These are phyloP conservation scores for Halenospora varia DNA, from an alignment of 495 filamentous ascomycete species.

Conservation along the genomic window DNA sequence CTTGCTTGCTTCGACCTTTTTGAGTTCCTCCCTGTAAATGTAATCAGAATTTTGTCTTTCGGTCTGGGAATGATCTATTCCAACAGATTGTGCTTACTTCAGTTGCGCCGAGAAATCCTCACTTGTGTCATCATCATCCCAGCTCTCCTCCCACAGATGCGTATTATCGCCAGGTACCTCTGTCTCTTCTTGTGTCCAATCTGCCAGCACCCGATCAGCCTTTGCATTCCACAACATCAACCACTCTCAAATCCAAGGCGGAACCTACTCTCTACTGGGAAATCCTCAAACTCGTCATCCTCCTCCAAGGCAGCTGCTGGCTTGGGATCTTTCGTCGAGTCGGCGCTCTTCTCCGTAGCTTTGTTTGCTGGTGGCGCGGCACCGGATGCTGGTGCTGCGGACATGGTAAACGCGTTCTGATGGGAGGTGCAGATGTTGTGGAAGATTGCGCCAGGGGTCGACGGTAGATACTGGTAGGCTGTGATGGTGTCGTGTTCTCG, in stretches of 20 bases:
- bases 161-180: constrained; percentile 69
- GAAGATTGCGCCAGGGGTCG: neutral
- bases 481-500: neutral
- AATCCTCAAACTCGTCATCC: constrained; percentile 99
- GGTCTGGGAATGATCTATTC: too few relatives aligned
- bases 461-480: too few relatives aligned
- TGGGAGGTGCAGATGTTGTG: neutral
- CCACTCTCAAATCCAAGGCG: neutral
- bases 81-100: constrained; percentile 63
- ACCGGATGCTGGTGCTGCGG: constrained; percentile 24
- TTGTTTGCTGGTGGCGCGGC: constrained; percentile 13
- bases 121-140: constrained; percentile 97
- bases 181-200: constrained; percentile 84
- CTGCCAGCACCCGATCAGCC: constrained; percentile 38
- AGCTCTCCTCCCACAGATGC: constrained; percentile 98
- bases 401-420: constrained; percentile 13
- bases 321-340: constrained; percentile 33
- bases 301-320: constrained; percentile 71
- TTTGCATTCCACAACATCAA: neutral
- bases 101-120: constrained; percentile 96
- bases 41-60: constrained; percentile 5
- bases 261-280: constrained; percentile 86
- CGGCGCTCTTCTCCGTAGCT: constrained; percentile 18
- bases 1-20: constrained; percentile 80
- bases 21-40: constrained; percentile 76